Evolutionary conservation across 768 basidiomycete species (phyloP), one percentile per base, ranked within the genome.

Genomic region (Psilocybe azurescens): DNA sequence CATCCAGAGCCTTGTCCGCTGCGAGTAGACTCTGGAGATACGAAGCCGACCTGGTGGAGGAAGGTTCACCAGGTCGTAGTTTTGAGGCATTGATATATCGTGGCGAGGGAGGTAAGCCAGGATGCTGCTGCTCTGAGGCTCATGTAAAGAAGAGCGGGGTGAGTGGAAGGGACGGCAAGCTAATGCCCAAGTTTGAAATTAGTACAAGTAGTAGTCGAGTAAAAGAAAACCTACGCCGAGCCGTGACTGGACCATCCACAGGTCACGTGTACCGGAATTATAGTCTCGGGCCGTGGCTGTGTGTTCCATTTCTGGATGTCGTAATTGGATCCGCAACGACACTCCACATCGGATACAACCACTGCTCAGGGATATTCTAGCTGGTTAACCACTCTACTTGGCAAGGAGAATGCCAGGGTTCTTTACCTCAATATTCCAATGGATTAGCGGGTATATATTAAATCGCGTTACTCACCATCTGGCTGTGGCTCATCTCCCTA

Each of bases 361-460:
- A 53, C 16, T 32, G 33, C 33, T 53, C 33, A 32, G n/a, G 33
- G 16, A 9, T 18, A 20, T 36, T 5, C 5, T 18, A 11, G 18
- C 5, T 36, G 6, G 32, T 38, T 36, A 32, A 53, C 52, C 32
- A 18, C 32, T 38, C 5, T n/a, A 7, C 14, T 38, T 38, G 52
- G 29, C 52, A 18, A 14, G 10, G 5, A 36, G 16, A 53, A 82
- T 82, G 81, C 69, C 78, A 48, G 71, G 75, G 29, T 76, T 83
- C 61, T 77, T 83, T 48, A 57, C 78, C 8, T 77, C 79, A 28
- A 60, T 82, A 38, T 77, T 82, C 56, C 76, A 78, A 57, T 85
- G 82, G 83, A 71, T 83, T 53, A 73, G 74, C 61, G 78, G 82
- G 82, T 78, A 63, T 50, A 72, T 46, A n/a, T 13, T 24, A 52